Evolutionary conservation across 768 basidiomycete genomes (phyloP), one percentile per base, ranked within the genome.

Genomic region (Termitomyces sp.): DNA sequence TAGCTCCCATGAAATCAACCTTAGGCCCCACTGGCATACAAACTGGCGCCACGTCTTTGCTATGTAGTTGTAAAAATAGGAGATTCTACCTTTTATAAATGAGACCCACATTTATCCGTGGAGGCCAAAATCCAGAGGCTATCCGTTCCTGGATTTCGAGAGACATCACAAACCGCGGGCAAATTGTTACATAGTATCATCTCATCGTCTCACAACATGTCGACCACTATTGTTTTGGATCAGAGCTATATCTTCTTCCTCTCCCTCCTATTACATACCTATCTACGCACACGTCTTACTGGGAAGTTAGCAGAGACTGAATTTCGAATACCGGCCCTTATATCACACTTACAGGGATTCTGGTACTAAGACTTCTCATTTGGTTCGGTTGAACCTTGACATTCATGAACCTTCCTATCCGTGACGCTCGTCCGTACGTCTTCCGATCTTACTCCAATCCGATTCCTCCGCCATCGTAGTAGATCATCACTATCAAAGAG

Each of bases 381-480:
- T 53, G 43, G 56, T 61, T 48, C 13, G 34, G 22, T 8, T 34
- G 52, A 6, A 51, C 56, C 24, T 45, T 57, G 34, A 43, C 50
- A 16, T 39, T 42, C 26, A 13, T 40, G n/a, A 57, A 46, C 10
- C 56, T 50, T 37, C 57, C 61, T 14, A 27, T 53, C 10, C 44
- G 54, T 52, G n/a, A 53, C 32, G 16, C 13, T 1, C 20, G 42
- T 33, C 30, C 8, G 20, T 3, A 32, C 3, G 14, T 4, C n/a
- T 5, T 13, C 16, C 22, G n/a, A 37, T 27, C 18, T 43, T 32
- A 33, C 12, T 48, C 43, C 47, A 34, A 37, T 58, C 50, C 26
- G 18, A 44, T 14, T n/a, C 45, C 1, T 51, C 53, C n/a, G 51
- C 49, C 5, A 32, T 47, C 8, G 14, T 44, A 44, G 57, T n/a